These are phyloP conservation scores for Saprolegnia diclina DNA, from an alignment of 352 stramenopile species.

Conservation along the genomic window DNA sequence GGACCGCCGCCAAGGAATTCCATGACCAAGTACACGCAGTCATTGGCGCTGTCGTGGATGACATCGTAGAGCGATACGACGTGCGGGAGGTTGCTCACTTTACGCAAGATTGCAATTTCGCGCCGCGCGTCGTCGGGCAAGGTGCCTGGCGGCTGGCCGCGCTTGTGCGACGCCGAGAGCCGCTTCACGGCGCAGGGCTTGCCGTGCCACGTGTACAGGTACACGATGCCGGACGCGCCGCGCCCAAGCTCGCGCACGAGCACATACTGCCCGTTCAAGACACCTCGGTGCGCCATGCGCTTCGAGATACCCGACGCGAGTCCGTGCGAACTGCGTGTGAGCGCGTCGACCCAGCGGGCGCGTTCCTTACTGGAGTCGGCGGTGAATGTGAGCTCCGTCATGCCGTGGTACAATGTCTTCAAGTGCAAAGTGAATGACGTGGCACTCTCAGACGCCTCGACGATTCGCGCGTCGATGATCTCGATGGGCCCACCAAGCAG, in stretches of 20 bases:
- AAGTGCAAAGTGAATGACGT: conserved; percentile 14
- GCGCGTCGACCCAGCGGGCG: conserved; percentile 38
- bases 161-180: background rate
- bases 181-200: conserved; percentile 23
- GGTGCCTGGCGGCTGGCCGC: conserved; percentile 15
- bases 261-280: conserved; percentile 60
- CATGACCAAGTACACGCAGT: conserved; percentile 74
- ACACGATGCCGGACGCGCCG: conserved; percentile 61
- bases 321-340: conserved; percentile 40
- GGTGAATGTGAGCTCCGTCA: background rate
- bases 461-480: conserved; percentile 33
- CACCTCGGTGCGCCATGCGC: conserved; percentile 44
- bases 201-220: conserved; percentile 61
- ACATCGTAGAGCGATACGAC: conserved; percentile 69
- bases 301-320: conserved; percentile 46
- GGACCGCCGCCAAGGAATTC: conserved; percentile 79
- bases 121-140: conserved; percentile 57
- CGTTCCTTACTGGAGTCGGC: conserved; percentile 40
- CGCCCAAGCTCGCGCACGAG: conserved; percentile 68
- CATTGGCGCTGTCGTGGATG: conserved; percentile 57
- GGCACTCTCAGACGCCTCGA: conserved; percentile 30
- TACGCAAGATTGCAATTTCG: conserved; percentile 73
- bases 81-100: conserved; percentile 56
- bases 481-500: conserved; percentile 36
- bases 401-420: conserved; percentile 9